phyloP scores from a whole-genome alignment of 345 rosid species.

The Euphorbia lathyris region DNA sequence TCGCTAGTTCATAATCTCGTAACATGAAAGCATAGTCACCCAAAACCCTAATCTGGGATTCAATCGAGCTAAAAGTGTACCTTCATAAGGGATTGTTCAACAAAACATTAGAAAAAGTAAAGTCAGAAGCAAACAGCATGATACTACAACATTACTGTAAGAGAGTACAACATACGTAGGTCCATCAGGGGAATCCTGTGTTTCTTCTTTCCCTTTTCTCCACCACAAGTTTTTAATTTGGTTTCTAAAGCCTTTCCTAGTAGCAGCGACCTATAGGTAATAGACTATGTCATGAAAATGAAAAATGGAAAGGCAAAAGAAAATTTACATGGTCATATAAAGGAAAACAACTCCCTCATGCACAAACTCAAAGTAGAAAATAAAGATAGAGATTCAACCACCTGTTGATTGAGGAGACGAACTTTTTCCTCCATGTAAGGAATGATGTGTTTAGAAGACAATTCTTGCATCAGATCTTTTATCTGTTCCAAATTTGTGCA shows the following conservation, averaged over 20 bases:
- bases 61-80: conserved; percentile 87
- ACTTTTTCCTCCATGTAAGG: conserved; percentile 98
- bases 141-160: conserved; percentile 15
- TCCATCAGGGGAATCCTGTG: conserved; percentile 57
- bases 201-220: conserved; percentile 98
- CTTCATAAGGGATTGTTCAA: conserved; percentile 42
- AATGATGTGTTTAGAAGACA: conserved; percentile 82
- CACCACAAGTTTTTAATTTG: conserved; percentile 96
- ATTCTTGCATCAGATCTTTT: conserved; percentile 80
- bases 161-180: conserved; percentile 49
- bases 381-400: conserved; percentile 18
- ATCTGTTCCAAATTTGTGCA: conserved; percentile 50
- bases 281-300: conserved; percentile 15
- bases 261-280: conserved; percentile 68
- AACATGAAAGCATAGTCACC: conserved; percentile 98
- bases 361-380: background rate
- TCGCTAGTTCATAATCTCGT: conserved; percentile 92
- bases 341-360: background rate
- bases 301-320: conserved; percentile 9
- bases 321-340: conserved; percentile 9
- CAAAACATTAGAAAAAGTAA: conserved; percentile 27
- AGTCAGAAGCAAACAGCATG: conserved; percentile 12
- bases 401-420: conserved; percentile 90
- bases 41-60: conserved; percentile 91
- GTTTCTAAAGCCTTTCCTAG: conserved; percentile 95